Percentiles rank a stretch among this genome's conserved stretches.
Evolutionary conservation across 768 basidiomycete genomes (phyloP).

Genomic region (Tremella yokohamensis): DNA sequence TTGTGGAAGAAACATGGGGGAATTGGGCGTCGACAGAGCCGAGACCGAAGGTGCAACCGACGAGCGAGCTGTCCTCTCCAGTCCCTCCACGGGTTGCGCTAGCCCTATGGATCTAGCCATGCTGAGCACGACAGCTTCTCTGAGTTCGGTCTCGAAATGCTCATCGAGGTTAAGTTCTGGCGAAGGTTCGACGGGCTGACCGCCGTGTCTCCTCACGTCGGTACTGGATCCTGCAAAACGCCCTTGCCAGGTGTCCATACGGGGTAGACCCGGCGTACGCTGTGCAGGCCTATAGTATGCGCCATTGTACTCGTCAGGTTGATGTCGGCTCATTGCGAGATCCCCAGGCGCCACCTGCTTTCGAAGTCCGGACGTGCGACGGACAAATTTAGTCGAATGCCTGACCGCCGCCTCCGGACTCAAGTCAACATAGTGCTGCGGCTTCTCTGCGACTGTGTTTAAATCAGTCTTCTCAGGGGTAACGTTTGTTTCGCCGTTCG

Average conservation of each 20-base stretch:
- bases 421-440: conserved; percentile 13
- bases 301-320: conserved; percentile 29
- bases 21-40: conserved; percentile 49
- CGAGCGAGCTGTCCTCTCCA: conserved; percentile 24
- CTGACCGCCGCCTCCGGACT: conserved; percentile 34
- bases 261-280: conserved; percentile 44
- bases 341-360: conserved; percentile 52
- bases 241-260: conserved; percentile 48
- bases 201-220: conserved; percentile 22
- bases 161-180: conserved; percentile 17
- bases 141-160: conserved; percentile 59
- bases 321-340: conserved; percentile 50
- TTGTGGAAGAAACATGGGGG: conserved; percentile 43
- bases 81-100: conserved; percentile 64
- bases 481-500: background rate
- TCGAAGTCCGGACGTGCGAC: conserved; percentile 33
- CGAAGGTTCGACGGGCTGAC: conserved; percentile 14
- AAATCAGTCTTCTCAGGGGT: background rate
- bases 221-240: conserved; percentile 23
- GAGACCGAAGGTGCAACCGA: conserved; percentile 40
- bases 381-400: conserved; percentile 23
- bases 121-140: conserved; percentile 94
- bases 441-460: background rate
- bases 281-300: conserved; percentile 44
- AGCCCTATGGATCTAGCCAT: conserved; percentile 97